phyloP scores from a whole-genome alignment of 805 yeast species.

The Huiozyma sinensis region DNA sequence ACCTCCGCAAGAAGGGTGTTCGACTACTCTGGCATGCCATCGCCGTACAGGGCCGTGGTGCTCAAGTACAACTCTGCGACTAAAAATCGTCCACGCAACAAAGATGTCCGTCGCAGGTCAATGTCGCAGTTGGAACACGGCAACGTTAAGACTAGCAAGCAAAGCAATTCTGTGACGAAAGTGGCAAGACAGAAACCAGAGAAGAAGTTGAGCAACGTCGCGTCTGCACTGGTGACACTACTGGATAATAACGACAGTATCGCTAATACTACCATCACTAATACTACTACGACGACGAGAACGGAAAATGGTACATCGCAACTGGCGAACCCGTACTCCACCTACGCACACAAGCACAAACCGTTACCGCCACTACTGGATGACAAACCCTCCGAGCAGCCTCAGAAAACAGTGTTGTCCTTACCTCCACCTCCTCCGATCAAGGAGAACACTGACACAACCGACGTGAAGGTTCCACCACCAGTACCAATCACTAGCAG shows the following conservation, averaged over 20 bases:
- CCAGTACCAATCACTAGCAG: background rate
- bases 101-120: background rate
- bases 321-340: conserved; percentile 36
- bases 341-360: conserved; percentile 7
- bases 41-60: conserved; percentile 30
- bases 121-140: background rate
- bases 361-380: background rate
- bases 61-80: conserved; percentile 20
- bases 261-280: conserved; percentile 2
- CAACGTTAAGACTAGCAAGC: background rate
- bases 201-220: conserved; percentile 33
- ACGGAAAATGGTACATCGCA: conserved; percentile 6
- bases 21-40: conserved; percentile 30
- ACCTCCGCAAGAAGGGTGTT: conserved; percentile 25
- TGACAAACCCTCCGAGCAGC: background rate
- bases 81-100: background rate
- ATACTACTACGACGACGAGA: background rate
- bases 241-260: conserved; percentile 25
- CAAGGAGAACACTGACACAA: no score
- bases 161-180: no score
- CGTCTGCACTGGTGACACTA: conserved; percentile 38
- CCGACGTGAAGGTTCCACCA: background rate
- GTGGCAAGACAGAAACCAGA: no score
- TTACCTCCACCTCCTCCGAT: background rate
- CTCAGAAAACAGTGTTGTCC: background rate